These are phyloP conservation scores for Dionaea muscipula DNA, from an alignment of 179 eudicot species.

Conservation along the genomic window DNA sequence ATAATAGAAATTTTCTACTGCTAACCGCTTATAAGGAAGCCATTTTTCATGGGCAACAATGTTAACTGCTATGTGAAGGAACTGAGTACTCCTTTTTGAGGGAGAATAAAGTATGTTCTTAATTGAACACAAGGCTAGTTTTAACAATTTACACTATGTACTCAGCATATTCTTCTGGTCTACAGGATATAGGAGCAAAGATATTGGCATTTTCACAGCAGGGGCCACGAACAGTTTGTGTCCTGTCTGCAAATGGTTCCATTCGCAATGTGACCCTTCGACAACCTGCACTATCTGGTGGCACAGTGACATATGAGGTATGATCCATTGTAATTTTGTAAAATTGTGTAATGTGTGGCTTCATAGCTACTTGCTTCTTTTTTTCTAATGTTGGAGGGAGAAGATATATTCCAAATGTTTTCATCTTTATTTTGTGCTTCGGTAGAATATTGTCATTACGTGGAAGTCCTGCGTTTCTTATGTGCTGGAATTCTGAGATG, in stretches of 20 bases:
- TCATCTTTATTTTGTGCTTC: no score
- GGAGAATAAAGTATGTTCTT: neutral
- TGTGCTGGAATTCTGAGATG: no score
- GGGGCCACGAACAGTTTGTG: conserved; percentile 80
- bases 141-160: neutral
- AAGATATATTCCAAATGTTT: no score
- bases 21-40: no score
- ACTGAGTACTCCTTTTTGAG: neutral
- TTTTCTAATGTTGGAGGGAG: neutral
- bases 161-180: conserved; percentile 8
- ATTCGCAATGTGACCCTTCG: conserved; percentile 68
- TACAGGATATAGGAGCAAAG: conserved; percentile 71
- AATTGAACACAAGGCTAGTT: neutral
- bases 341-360: neutral
- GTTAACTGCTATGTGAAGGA: no score
- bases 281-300: conserved; percentile 51
- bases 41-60: no score
- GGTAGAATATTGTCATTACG: no score
- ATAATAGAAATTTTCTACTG: no score
- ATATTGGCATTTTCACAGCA: conserved; percentile 68
- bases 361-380: neutral
- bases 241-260: conserved; percentile 87
- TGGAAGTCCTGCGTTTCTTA: no score
- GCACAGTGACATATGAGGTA: conserved; percentile 73
- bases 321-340: conserved; percentile 5